A percentile compares a stretch with the other conserved stretches of the same genome.
Conservation (phyloP, 2,329 filamentous ascomycete genomes). For the Albifimbria verrucaria region DNA sequence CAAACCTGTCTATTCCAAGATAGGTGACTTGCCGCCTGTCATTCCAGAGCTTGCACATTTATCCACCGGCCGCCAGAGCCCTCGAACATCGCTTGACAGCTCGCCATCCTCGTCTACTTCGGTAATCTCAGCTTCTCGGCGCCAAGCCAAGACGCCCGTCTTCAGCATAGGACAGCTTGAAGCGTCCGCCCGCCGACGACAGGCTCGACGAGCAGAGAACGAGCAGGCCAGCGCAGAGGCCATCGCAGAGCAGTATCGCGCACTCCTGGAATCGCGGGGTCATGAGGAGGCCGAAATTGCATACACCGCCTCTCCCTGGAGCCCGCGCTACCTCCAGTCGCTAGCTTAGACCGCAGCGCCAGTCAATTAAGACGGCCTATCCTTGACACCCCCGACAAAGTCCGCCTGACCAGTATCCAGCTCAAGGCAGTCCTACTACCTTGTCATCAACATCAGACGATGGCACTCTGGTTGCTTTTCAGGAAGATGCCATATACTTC, state of each 20-base stretch:
- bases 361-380: background rate
- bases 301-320: constrained; percentile 11
- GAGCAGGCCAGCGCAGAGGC: constrained; percentile 39
- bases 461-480: constrained; percentile 42
- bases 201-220: constrained; percentile 23
- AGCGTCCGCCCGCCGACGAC: constrained; percentile 18
- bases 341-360: constrained; percentile 18
- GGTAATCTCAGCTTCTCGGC: constrained; percentile 31
- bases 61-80: constrained; percentile 13
- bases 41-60: constrained; percentile 23
- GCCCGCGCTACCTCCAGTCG: constrained; percentile 4
- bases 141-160: constrained; percentile 51
- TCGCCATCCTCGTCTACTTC: constrained; percentile 31
- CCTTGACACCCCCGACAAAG: background rate
- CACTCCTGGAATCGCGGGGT: constrained; percentile 35
- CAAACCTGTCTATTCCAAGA: background rate
- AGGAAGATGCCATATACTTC: constrained; percentile 45
- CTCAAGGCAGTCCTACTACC: background rate
- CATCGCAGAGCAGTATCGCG: constrained; percentile 50
- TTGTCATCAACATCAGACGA: constrained; percentile 39
- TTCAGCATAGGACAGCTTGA: constrained; percentile 48
- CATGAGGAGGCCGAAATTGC: constrained; percentile 33
- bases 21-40: background rate
- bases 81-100: constrained; percentile 20
- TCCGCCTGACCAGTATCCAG: background rate